phyloP scores from a whole-genome alignment of 176 grass and related monocot genomes.

The Tillandsia fasciculata region DNA sequence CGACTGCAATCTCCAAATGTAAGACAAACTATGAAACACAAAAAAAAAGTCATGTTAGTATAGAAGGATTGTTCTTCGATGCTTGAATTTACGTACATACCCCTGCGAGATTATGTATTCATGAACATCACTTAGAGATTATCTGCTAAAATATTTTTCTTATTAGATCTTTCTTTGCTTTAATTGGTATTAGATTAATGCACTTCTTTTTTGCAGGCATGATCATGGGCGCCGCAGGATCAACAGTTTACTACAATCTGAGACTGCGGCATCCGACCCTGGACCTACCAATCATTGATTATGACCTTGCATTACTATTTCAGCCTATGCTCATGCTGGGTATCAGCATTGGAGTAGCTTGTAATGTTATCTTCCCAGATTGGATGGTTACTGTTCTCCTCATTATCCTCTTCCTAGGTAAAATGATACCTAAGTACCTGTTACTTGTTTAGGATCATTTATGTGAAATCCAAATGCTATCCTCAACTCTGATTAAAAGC shows the following conservation, averaged over 20 bases:
- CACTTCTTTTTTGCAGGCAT: conserved; percentile 8
- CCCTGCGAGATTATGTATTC: too few relatives aligned
- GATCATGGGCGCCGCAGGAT: conserved; percentile 16
- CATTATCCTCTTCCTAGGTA: conserved; percentile 14
- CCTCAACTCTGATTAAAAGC: too few relatives aligned
- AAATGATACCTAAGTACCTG: not conserved
- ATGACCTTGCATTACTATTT: conserved; percentile 13
- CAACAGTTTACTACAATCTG: conserved; percentile 14
- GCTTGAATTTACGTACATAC: not conserved
- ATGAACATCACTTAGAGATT: not conserved
- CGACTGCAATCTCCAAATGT: conserved; percentile 14
- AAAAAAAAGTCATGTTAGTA: not conserved
- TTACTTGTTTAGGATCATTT: not conserved
- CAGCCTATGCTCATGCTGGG: conserved; percentile 19
- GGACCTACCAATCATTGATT: conserved; percentile 17
- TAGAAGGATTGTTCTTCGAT: not conserved
- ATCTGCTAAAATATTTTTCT: not conserved
- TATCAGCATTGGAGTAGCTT: conserved; percentile 15
- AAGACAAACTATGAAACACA: not conserved
- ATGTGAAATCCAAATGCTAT: too few relatives aligned
- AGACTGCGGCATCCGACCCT: conserved; percentile 2
- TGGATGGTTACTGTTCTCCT: conserved; percentile 20
- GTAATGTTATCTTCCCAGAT: conserved; percentile 14
- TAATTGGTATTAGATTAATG: not conserved
- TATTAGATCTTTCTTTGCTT: not conserved